phyloP scores from a whole-genome alignment of 495 filamentous ascomycete species.

The Tuber brumale region DNA sequence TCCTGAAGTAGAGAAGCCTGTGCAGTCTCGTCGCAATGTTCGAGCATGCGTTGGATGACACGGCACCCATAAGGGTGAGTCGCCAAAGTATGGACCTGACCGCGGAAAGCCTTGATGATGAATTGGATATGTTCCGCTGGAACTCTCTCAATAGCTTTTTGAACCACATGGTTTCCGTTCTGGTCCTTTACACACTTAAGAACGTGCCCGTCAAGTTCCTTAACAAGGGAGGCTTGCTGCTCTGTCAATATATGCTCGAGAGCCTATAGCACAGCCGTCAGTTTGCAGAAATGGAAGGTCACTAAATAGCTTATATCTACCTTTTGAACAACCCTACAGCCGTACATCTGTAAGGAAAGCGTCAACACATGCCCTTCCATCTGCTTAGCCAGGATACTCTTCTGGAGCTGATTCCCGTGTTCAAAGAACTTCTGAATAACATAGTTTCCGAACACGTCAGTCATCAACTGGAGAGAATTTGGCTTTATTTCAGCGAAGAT shows the following conservation, averaged over 20 bases:
- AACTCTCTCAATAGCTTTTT: conserved; percentile 86
- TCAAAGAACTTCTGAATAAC: conserved; percentile 98
- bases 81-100: conserved; percentile 69
- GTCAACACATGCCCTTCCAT: conserved; percentile 80
- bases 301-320: conserved; percentile 43
- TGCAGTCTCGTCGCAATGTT: conserved; percentile 69
- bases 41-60: conserved; percentile 87
- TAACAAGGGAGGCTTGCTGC: conserved; percentile 77
- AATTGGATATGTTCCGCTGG: conserved; percentile 76
- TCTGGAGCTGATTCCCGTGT: conserved; percentile 90
- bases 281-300: conserved; percentile 5
- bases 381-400: conserved; percentile 71
- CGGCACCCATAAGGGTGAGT: conserved; percentile 84
- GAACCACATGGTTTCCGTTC: conserved; percentile 95
- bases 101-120: conserved; percentile 77
- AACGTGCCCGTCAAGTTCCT: conserved; percentile 74
- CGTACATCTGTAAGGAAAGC: conserved; percentile 85
- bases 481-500: conserved; percentile 80
- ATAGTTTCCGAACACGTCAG: conserved; percentile 95
- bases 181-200: conserved; percentile 77
- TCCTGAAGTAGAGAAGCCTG: conserved; percentile 67
- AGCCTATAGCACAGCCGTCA: conserved; percentile 52
- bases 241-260: conserved; percentile 86
- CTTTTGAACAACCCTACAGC: conserved; percentile 94
- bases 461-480: conserved; percentile 84